phyloP scores from a whole-genome alignment of 2,329 filamentous ascomycete species.

The Botryotinia calthae region DNA sequence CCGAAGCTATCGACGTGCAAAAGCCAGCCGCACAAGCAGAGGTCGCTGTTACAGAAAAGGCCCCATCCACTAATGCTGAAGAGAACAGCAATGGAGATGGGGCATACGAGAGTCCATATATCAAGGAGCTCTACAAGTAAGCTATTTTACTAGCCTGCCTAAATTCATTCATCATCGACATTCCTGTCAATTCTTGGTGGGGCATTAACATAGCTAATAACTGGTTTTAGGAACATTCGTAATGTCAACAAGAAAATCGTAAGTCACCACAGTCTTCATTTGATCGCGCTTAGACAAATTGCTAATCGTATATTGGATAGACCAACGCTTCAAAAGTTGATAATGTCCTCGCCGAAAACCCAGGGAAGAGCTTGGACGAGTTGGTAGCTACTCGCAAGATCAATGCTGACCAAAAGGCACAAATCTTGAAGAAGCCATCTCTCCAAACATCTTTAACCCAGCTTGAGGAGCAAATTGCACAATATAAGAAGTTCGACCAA shows the following conservation, averaged over 20 bases:
- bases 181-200: background rate
- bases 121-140: constrained; percentile 90
- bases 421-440: constrained; percentile 72
- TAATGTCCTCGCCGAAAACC: constrained; percentile 64
- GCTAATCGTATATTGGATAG: constrained; percentile 43
- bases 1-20: constrained; percentile 44
- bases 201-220: constrained; percentile 15
- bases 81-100: constrained; percentile 49
- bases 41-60: constrained; percentile 49
- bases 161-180: constrained; percentile 12
- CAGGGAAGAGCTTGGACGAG: constrained; percentile 69
- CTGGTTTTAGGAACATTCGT: constrained; percentile 70
- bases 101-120: constrained; percentile 68
- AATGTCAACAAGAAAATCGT: constrained; percentile 95
- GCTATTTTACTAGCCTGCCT: constrained; percentile 33
- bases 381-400: constrained; percentile 70
- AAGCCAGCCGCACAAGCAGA: constrained; percentile 52
- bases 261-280: constrained; percentile 41
- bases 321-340: constrained; percentile 72
- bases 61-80: constrained; percentile 47
- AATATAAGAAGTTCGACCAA: constrained; percentile 72
- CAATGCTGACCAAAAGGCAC: constrained; percentile 76
- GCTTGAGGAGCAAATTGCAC: constrained; percentile 69
- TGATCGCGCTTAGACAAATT: background rate
- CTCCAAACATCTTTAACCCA: constrained; percentile 67